phyloP scores from a whole-genome alignment of 2,329 filamentous ascomycete genomes.

The Cytospora paraplurivora region DNA sequence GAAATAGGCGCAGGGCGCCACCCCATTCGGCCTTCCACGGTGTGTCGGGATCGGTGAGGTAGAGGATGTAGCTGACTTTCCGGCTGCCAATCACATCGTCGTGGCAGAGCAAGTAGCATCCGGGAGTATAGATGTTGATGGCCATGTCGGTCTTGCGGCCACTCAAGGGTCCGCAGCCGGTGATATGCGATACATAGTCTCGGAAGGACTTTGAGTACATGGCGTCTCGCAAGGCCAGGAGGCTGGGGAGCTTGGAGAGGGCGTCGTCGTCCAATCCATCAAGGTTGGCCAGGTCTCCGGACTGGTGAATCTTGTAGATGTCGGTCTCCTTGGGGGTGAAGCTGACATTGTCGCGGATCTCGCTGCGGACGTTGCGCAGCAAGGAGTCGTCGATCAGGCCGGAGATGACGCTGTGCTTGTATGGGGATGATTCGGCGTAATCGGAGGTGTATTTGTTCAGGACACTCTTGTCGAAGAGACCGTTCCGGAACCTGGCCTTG shows the following conservation, averaged over 20 bases:
- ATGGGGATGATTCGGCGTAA: constrained; percentile 69
- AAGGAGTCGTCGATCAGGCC: constrained; percentile 78
- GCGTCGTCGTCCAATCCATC: constrained; percentile 89
- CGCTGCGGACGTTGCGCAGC: constrained; percentile 81
- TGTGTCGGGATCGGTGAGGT: constrained; percentile 87
- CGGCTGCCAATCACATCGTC: constrained; percentile 99
- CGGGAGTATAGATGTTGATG: constrained; percentile 96
- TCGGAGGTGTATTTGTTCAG: constrained; percentile 61
- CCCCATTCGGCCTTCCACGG: constrained; percentile 93
- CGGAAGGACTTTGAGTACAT: constrained; percentile 90
- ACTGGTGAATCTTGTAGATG: constrained; percentile 99
- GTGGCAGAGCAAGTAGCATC: constrained; percentile 93
- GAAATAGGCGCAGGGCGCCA: constrained; percentile 86
- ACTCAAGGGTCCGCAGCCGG: constrained; percentile 82
- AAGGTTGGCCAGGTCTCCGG: constrained; percentile 93
- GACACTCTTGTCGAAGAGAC: constrained; percentile 63
- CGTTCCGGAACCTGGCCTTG: constrained; percentile 62
- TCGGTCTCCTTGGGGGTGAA: constrained; percentile 99
- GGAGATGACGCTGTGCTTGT: constrained; percentile 91
- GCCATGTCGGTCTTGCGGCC: constrained; percentile 98
- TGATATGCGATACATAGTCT: constrained; percentile 83
- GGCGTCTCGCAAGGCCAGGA: constrained; percentile 90
- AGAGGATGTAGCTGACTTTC: constrained; percentile 94
- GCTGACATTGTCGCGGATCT: constrained; percentile 86
- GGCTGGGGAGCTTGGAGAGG: constrained; percentile 80